Conservation (phyloP, 2,329 filamentous ascomycete species). For the Karstenula rhodostoma region DNA sequence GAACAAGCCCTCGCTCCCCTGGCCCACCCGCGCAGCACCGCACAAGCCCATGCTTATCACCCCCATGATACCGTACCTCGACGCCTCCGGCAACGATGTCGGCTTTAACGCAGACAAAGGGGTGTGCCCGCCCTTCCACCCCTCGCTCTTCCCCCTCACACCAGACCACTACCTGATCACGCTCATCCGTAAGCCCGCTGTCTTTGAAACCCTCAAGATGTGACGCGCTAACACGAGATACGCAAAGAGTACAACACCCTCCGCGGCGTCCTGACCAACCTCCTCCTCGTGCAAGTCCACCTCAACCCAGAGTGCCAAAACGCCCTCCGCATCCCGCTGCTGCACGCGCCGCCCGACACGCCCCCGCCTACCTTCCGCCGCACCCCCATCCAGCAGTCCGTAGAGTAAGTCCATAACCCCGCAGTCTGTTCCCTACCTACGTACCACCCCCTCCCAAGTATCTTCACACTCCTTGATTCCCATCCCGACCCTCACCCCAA, state of each 20-base stretch:
- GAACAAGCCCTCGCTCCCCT: background rate
- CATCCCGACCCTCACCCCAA: no score
- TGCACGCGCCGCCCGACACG: constrained; percentile 8
- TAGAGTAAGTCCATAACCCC: background rate
- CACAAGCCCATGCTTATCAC: constrained; percentile 3
- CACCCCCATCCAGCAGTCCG: constrained; percentile 13
- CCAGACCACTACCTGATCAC: constrained; percentile 26
- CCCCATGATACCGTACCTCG: constrained; percentile 12
- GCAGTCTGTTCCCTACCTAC: no score
- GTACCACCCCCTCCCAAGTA: no score
- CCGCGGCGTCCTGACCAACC: constrained; percentile 11
- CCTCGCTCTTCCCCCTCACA: constrained; percentile 19
- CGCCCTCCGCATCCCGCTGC: constrained; percentile 7
- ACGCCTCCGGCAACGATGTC: background rate
- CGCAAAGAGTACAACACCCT: constrained; percentile 6
- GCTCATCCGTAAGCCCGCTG: constrained; percentile 13
- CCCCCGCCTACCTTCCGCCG: constrained; percentile 14
- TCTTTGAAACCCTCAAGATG: background rate
- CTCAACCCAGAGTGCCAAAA: constrained; percentile 14
- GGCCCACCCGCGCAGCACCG: background rate
- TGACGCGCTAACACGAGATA: background rate
- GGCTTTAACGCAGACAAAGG: background rate
- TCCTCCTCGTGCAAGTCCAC: background rate
- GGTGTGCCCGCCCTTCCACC: background rate
- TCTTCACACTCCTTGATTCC: no score